Evolutionary conservation across 2,329 filamentous ascomycete species (phyloP), one percentile per base, ranked within the genome.

Genomic region (Trichophyton rubrum): DNA sequence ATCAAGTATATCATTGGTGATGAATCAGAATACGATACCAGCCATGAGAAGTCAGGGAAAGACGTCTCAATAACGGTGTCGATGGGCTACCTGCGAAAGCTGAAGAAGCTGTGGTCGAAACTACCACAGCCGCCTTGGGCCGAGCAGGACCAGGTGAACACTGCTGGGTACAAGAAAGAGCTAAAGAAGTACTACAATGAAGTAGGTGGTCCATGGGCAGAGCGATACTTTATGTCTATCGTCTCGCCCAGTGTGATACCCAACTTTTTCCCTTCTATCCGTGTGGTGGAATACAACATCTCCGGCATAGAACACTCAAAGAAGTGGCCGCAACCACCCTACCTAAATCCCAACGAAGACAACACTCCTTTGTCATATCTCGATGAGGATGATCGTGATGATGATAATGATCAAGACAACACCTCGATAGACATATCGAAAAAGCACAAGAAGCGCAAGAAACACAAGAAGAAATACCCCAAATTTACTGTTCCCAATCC

Each of bases 281-380:
- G 91, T n/a, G 81, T 99, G n/a, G 79, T 92, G 65, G 89, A 96
- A 69, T 99, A 97, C 78, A 97, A 99, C 71, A 89, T 89, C 60
- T 88, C 80, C 0, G 89, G 90, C 0, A 71, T 96, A 2, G 87
- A 90, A 64, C 68, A 83, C 59, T 66, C 71, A 0, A 68, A 75
- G 1, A 72, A 78, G 1, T 71, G 68, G 66, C 49, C 49, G n/a
- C 22, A 33, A n/a, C 49, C 27, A 17, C 15, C 27, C 30, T 7
- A 15, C 7, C 20, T 55, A 55, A 17, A 15, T 22, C 27, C 27
- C 17, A n/a, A 13, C 13, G 4, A 35, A 35, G 11, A 33, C 49
- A 35, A 13, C 49, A 8, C 43, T 59, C 17, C 49, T 11, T 5
- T 24, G 30, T 3, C 27, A 56, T 8, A 40, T 62, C 35, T 11